phyloP scores from a whole-genome alignment of 2,329 filamentous ascomycete genomes.

The Myriosclerotinia scirpicola region DNA sequence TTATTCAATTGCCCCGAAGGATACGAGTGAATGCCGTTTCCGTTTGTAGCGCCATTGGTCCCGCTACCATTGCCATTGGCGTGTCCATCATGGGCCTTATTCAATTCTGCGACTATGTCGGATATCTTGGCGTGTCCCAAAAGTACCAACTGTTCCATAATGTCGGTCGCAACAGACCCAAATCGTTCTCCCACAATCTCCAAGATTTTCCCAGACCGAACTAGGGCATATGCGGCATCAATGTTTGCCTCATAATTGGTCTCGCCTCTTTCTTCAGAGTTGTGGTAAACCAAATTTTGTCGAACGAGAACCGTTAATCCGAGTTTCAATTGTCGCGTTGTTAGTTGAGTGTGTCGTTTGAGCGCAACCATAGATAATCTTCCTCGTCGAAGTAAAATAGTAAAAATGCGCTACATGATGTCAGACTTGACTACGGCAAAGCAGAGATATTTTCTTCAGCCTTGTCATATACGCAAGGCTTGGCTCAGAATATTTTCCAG shows the following conservation, averaged over 20 bases:
- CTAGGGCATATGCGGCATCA: conserved; percentile 75
- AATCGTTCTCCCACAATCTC: conserved; percentile 72
- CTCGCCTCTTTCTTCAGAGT: conserved; percentile 52
- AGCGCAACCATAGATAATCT: conserved; percentile 71
- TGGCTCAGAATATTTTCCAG: conserved; percentile 2
- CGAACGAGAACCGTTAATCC: conserved; percentile 84
- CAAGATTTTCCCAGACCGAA: conserved; percentile 79
- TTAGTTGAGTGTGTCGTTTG: conserved; percentile 69
- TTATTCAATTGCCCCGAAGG: conserved; percentile 45
- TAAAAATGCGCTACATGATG: conserved; percentile 72
- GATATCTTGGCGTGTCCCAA: conserved; percentile 74
- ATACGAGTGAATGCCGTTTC: conserved; percentile 15
- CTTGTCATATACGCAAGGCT: conserved; percentile 23
- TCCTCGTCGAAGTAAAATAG: conserved; percentile 74
- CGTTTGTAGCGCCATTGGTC: conserved; percentile 30
- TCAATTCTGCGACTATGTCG: conserved; percentile 66
- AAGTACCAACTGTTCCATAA: conserved; percentile 73
- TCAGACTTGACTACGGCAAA: conserved; percentile 31
- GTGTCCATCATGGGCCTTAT: conserved; percentile 34
- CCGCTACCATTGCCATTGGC: conserved; percentile 40
- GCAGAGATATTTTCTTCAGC: conserved; percentile 21
- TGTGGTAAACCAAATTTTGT: conserved; percentile 78
- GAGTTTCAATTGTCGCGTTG: conserved; percentile 73
- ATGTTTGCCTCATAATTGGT: conserved; percentile 85
- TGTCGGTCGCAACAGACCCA: conserved; percentile 69